Conservation (phyloP, 208 protist species). For the Naegleria fowleri region DNA sequence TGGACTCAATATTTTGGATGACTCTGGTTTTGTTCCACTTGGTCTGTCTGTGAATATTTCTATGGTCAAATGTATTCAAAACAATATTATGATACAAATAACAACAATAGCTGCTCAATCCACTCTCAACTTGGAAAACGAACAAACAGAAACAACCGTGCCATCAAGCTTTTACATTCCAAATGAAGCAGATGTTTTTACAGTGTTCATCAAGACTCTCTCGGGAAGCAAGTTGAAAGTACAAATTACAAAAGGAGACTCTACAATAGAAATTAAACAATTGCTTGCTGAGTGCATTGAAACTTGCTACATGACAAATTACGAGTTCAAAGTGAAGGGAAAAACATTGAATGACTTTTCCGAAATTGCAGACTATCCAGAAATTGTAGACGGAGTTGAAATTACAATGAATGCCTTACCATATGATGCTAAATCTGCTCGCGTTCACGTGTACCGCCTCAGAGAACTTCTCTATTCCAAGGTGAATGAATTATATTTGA, state of each 20-base stretch:
- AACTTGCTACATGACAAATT: slow-evolving; percentile 44
- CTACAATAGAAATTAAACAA: slow-evolving; percentile 43
- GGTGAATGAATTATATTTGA: slow-evolving; percentile 14
- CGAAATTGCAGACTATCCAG: slow-evolving; percentile 33
- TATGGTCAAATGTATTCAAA: too few relatives aligned
- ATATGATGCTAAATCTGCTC: slow-evolving; percentile 45
- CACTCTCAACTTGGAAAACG: too few relatives aligned
- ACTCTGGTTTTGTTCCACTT: too few relatives aligned
- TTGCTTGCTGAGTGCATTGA: slow-evolving; percentile 45
- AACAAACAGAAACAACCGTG: too few relatives aligned
- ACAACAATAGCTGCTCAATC: too few relatives aligned
- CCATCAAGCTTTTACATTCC: too few relatives aligned
- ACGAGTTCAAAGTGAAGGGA: slow-evolving; percentile 34
- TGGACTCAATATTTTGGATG: too few relatives aligned
- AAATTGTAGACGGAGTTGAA: slow-evolving; percentile 10
- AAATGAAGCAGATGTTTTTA: background rate
- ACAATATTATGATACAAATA: too few relatives aligned
- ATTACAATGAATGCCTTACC: slow-evolving; percentile 37
- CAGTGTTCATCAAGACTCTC: background rate
- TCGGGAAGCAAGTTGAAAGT: slow-evolving; percentile 22
- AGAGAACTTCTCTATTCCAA: slow-evolving; percentile 40
- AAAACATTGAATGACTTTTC: slow-evolving; percentile 37
- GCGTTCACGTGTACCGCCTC: slow-evolving; percentile 40
- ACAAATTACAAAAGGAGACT: slow-evolving; percentile 38
- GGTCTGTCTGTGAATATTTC: too few relatives aligned